Percentiles rank a stretch among this genome's conserved stretches.
These are phyloP conservation scores for Pestalotiopsis sp. DNA, from an alignment of 2,329 filamentous ascomycete species.

Conservation along the genomic window DNA sequence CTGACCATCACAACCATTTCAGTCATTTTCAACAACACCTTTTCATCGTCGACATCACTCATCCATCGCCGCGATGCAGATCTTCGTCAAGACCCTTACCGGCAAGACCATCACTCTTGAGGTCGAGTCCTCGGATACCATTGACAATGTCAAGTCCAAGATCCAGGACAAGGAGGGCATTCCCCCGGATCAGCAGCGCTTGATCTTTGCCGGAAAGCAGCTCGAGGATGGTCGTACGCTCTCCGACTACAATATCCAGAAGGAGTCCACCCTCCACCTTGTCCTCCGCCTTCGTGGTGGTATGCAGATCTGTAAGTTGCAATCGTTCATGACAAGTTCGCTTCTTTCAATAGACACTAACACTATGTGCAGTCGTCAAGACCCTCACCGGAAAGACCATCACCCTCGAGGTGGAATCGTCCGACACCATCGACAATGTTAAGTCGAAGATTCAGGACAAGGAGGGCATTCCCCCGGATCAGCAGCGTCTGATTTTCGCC, in stretches of 20 bases:
- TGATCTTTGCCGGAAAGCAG: constrained; percentile 97
- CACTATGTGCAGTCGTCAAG: constrained; percentile 61
- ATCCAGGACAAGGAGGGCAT: constrained; percentile 99
- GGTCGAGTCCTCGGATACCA: constrained; percentile 87
- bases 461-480: constrained; percentile 92
- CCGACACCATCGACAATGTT: constrained; percentile 92
- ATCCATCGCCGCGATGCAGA: constrained; percentile 70
- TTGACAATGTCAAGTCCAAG: constrained; percentile 96
- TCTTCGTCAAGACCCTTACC: constrained; percentile 92
- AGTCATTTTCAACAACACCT: background rate
- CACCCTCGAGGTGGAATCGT: constrained; percentile 86
- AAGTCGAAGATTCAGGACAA: constrained; percentile 94
- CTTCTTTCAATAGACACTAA: background rate
- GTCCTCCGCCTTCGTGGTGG: constrained; percentile 88
- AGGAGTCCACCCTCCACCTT: constrained; percentile 84
- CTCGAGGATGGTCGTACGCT: constrained; percentile 92
- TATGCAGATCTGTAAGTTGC: constrained; percentile 70
- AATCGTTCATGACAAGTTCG: background rate
- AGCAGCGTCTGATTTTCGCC: constrained; percentile 91
- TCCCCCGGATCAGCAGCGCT: constrained; percentile 90
- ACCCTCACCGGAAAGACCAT: constrained; percentile 92
- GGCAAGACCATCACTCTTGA: constrained; percentile 94
- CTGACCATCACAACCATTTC: background rate
- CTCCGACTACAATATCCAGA: constrained; percentile 94
- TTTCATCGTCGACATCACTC: constrained; percentile 4